Evolutionary conservation across 2,329 filamentous ascomycete genomes (phyloP).

Genomic region (Fusarium phyllophilum): DNA sequence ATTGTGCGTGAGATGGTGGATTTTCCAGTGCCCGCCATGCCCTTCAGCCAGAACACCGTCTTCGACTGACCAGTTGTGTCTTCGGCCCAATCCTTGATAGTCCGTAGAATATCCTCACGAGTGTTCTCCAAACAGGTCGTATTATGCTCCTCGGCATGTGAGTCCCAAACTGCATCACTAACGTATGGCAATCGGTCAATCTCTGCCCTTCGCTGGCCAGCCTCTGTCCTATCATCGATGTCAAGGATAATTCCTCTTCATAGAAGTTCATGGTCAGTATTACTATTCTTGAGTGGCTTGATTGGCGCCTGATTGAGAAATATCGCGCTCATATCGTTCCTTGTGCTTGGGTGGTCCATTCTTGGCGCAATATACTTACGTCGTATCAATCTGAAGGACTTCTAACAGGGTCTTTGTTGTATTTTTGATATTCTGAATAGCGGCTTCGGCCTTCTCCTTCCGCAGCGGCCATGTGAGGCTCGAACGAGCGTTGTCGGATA

Average conservation of each 20-base stretch:
- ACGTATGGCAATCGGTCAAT: background rate
- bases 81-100: accelerated
- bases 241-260: background rate
- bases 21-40: background rate
- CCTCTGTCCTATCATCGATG: background rate
- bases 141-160: background rate
- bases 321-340: too few species aligned
- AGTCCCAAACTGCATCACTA: background rate
- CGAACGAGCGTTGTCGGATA: background rate
- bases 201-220: background rate
- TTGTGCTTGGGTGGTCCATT: too few species aligned
- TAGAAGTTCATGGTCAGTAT: background rate
- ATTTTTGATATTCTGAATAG: background rate
- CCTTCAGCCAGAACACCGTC: background rate
- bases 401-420: background rate
- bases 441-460: background rate
- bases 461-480: constrained; percentile 38
- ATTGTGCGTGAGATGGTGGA: constrained; percentile 48
- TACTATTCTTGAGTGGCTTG: background rate
- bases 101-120: accelerated
- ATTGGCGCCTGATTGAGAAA: too few species aligned
- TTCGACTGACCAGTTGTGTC: background rate
- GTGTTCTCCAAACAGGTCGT: background rate
- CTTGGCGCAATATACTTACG: background rate
- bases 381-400: background rate